Percentiles rank a stretch among this genome's conserved stretches.
Evolutionary conservation across 306 rosid genomes (phyloP).

Genomic region (Quercus berberidifolia): DNA sequence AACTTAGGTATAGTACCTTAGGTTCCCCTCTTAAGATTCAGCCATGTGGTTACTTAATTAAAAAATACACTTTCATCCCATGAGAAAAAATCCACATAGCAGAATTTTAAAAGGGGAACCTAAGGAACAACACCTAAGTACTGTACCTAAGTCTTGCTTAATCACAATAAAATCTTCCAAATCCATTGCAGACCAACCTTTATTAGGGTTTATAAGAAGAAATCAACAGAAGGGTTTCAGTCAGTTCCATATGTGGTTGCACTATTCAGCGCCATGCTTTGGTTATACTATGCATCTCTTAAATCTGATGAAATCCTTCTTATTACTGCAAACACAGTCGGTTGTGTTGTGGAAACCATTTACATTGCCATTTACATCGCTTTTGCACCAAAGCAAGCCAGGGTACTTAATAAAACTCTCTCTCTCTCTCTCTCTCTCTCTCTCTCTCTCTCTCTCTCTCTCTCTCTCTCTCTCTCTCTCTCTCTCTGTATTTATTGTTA

Average conservation of each 20-base stretch:
- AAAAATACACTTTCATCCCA: no score
- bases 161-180: neutral
- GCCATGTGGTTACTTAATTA: no score
- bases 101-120: no score
- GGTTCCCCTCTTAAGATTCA: no score
- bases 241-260: constrained; percentile 84
- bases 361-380: constrained; percentile 63
- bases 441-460: no score
- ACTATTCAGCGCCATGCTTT: constrained; percentile 87
- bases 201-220: constrained; percentile 69
- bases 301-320: constrained; percentile 66
- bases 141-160: neutral
- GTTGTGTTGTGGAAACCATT: constrained; percentile 71
- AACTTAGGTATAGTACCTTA: no score
- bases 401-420: constrained; percentile 32
- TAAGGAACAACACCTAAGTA: no score
- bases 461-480: neutral
- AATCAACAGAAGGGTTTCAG: constrained; percentile 88
- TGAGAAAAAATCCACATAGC: no score
- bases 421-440: neutral
- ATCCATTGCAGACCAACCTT: constrained; percentile 60
- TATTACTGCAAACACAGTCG: constrained; percentile 73
- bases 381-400: constrained; percentile 66
- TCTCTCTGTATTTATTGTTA: neutral
- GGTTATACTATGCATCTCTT: constrained; percentile 84